These are phyloP conservation scores for Lentithecium fluviatile DNA, from an alignment of 495 filamentous ascomycete genomes.

Conservation along the genomic window DNA sequence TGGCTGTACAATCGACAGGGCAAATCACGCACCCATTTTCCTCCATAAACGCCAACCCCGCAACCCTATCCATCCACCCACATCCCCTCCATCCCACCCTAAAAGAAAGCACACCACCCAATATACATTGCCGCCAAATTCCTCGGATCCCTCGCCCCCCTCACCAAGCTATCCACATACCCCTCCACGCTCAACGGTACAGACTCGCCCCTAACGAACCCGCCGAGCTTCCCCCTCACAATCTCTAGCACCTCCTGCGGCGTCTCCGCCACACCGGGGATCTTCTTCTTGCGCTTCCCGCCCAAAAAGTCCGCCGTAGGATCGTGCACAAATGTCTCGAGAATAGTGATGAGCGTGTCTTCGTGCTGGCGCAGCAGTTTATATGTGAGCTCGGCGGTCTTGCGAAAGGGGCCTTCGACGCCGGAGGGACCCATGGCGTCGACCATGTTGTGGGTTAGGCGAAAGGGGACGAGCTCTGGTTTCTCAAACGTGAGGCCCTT, in stretches of 20 bases:
- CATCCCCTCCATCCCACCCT: no score
- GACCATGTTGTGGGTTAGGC: constrained; percentile 96
- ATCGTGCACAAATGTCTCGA: constrained; percentile 96
- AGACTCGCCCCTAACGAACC: constrained; percentile 77
- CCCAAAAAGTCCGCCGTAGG: constrained; percentile 90
- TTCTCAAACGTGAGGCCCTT: constrained; percentile 95
- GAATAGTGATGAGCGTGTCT: constrained; percentile 92
- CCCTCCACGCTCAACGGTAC: constrained; percentile 93
- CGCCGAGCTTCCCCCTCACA: constrained; percentile 81
- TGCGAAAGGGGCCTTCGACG: constrained; percentile 89
- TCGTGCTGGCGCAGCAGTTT: constrained; percentile 82
- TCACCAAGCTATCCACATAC: constrained; percentile 88
- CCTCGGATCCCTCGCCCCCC: constrained; percentile 71
- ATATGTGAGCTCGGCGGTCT: constrained; percentile 84
- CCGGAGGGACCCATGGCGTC: constrained; percentile 93
- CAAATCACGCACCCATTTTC: no score
- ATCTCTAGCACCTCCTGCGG: constrained; percentile 87
- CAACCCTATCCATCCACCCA: no score
- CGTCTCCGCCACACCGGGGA: constrained; percentile 70
- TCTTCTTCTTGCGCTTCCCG: constrained; percentile 64
- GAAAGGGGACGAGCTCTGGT: constrained; percentile 95
- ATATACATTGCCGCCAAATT: constrained; percentile 93
- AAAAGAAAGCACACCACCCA: constrained; percentile 96
- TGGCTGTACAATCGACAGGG: no score
- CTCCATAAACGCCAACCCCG: no score